These are phyloP conservation scores for Avena atlantica DNA, from an alignment of 176 grass and related monocot genomes.

Conservation along the genomic window DNA sequence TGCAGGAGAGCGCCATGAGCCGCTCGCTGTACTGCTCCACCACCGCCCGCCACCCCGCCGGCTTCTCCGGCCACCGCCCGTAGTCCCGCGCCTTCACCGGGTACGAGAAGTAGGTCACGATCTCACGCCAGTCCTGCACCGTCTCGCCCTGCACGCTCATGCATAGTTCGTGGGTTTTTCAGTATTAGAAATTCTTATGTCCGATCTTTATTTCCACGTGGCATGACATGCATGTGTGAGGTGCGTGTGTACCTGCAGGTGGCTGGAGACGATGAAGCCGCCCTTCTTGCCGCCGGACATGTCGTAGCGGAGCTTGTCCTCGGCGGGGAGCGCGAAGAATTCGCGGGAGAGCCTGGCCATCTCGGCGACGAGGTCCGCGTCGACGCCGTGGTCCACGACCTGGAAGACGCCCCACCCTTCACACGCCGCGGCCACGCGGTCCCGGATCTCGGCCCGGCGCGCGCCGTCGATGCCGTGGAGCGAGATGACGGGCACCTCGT, in stretches of 20 bases:
- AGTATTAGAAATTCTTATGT: too few species aligned
- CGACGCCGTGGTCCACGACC: slow-evolving; percentile 91
- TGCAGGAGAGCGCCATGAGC: slow-evolving; percentile 69
- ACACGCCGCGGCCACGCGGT: slow-evolving; percentile 63
- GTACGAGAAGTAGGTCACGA: slow-evolving; percentile 95
- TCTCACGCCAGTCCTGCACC: slow-evolving; percentile 95
- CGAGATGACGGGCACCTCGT: slow-evolving; percentile 78
- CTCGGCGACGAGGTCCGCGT: slow-evolving; percentile 54
- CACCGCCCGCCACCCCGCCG: slow-evolving; percentile 64
- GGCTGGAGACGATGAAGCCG: slow-evolving; percentile 97
- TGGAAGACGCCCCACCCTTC: slow-evolving; percentile 97
- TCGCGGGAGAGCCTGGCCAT: slow-evolving; percentile 65
- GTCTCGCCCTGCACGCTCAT: slow-evolving; percentile 62
- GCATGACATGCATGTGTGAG: not conserved
- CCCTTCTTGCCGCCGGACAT: slow-evolving; percentile 98
- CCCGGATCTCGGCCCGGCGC: slow-evolving; percentile 64
- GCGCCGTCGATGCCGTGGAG: slow-evolving; percentile 66
- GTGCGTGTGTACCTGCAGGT: slow-evolving; percentile 63
- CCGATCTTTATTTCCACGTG: not conserved
- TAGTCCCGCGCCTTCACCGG: slow-evolving; percentile 73
- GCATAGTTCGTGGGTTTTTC: too few species aligned
- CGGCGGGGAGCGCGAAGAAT: slow-evolving; percentile 81
- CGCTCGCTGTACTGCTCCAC: slow-evolving; percentile 85
- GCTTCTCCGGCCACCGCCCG: slow-evolving; percentile 86
- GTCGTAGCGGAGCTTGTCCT: slow-evolving; percentile 83